Evolutionary conservation across 768 basidiomycete genomes (phyloP).

Genomic region (Tricholoma matsutake): DNA sequence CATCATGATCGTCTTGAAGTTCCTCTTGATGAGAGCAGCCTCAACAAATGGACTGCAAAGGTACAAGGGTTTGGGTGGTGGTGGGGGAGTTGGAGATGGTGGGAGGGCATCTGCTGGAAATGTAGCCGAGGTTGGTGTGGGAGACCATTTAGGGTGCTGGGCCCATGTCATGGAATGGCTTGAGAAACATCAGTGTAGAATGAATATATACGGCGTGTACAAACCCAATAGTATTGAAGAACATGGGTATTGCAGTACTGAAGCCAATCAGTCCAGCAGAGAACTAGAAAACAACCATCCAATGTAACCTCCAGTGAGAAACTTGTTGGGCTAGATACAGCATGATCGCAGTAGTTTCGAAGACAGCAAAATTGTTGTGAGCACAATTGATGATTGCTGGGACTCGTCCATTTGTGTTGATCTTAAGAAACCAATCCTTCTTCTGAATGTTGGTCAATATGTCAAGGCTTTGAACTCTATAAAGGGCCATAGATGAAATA

Average conservation of each 20-base stretch:
- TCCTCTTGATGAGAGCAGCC: constrained; percentile 93
- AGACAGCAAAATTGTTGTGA: constrained; percentile 61
- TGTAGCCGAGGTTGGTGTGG: constrained; percentile 70
- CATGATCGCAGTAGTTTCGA: constrained; percentile 80
- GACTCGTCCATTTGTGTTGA: constrained; percentile 75
- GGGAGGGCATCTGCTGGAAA: constrained; percentile 44
- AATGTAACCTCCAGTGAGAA: not conserved
- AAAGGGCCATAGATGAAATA: not conserved
- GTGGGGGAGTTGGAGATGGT: constrained; percentile 32
- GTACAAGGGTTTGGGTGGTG: constrained; percentile 65
- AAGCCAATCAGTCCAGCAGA: constrained; percentile 30
- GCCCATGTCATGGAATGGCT: constrained; percentile 77
- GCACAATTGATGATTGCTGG: constrained; percentile 62
- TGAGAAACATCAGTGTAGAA: constrained; percentile 6
- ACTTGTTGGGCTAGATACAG: constrained; percentile 65
- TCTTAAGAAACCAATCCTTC: constrained; percentile 66
- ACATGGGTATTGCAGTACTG: constrained; percentile 48
- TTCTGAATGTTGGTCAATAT: not conserved
- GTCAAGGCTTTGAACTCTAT: not conserved
- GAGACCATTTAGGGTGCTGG: constrained; percentile 70
- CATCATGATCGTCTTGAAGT: constrained; percentile 96
- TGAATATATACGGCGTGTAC: constrained; percentile 19
- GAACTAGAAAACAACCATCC: not conserved
- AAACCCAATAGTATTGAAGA: constrained; percentile 81
- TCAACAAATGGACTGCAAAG: constrained; percentile 96